phyloP scores from a whole-genome alignment of 2,329 filamentous ascomycete species.

The Nemania bipapillata region DNA sequence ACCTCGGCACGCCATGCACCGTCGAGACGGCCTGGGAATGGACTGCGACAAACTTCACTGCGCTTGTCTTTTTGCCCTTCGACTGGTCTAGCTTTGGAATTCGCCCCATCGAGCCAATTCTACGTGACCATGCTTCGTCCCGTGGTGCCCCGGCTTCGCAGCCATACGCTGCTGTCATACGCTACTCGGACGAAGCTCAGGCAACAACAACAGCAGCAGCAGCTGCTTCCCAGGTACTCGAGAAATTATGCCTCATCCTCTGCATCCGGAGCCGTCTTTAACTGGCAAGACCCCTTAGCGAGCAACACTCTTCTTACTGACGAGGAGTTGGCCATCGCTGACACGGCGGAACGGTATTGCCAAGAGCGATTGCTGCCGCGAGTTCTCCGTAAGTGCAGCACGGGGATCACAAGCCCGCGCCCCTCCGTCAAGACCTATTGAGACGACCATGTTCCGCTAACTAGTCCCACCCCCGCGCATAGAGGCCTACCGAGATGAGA shows the following conservation, averaged over 20 bases:
- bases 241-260: slow-evolving; percentile 50
- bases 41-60: background rate
- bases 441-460: slow-evolving; percentile 29
- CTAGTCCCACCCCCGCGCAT: background rate
- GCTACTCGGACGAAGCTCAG: slow-evolving; percentile 34
- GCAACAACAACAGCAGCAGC: slow-evolving; percentile 31
- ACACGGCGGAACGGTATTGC: slow-evolving; percentile 92
- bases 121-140: slow-evolving; percentile 45
- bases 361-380: slow-evolving; percentile 88
- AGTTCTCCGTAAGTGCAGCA: slow-evolving; percentile 75
- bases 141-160: slow-evolving; percentile 40
- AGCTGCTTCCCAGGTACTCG: slow-evolving; percentile 18
- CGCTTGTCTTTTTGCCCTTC: background rate
- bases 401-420: background rate
- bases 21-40: background rate
- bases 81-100: background rate
- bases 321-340: slow-evolving; percentile 88
- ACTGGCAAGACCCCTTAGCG: slow-evolving; percentile 91
- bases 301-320: slow-evolving; percentile 82
- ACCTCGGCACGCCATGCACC: slow-evolving; percentile 21
- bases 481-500: slow-evolving; percentile 74
- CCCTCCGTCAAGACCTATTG: background rate
- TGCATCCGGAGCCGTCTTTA: slow-evolving; percentile 64
- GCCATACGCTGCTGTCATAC: slow-evolving; percentile 29
- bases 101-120: background rate